Percentiles rank a stretch among this genome's conserved stretches.
phyloP scores from a whole-genome alignment of 306 rosid species.

The Casuarina equisetifolia region DNA sequence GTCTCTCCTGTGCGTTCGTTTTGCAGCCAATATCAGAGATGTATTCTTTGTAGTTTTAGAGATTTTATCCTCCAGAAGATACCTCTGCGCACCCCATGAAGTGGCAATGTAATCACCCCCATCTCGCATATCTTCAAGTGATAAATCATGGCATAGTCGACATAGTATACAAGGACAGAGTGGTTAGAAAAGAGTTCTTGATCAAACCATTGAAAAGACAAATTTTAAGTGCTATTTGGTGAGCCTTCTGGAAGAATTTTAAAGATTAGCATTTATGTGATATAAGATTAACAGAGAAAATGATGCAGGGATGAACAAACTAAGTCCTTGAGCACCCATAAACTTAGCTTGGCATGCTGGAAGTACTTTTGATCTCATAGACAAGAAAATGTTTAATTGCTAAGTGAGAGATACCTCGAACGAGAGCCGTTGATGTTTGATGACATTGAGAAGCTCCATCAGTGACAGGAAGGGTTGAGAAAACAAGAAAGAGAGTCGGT shows the following conservation, averaged over 20 bases:
- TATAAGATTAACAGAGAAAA: no score
- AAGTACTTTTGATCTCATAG: not conserved
- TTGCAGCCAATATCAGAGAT: constrained; percentile 50
- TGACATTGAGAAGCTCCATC: constrained; percentile 21
- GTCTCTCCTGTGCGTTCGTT: constrained; percentile 62
- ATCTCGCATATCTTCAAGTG: not conserved
- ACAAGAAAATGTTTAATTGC: no score
- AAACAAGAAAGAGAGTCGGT: constrained; percentile 23
- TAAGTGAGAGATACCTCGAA: not conserved
- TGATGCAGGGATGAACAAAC: no score
- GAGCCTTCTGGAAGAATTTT: no score
- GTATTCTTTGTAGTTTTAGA: constrained; percentile 39
- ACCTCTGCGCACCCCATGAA: constrained; percentile 19
- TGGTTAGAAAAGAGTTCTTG: not conserved
- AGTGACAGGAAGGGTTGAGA: constrained; percentile 12
- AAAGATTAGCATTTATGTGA: no score
- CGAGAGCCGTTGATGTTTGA: not conserved
- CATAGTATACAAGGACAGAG: not conserved
- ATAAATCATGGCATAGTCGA: not conserved
- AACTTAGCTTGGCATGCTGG: no score
- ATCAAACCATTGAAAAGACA: no score
- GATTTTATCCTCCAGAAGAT: constrained; percentile 26
- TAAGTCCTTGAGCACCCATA: no score
- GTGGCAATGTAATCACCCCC: not conserved
- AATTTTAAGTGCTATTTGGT: no score